Conservation (phyloP, 495 filamentous ascomycete genomes). For the Xanthoparmelia taractica region DNA sequence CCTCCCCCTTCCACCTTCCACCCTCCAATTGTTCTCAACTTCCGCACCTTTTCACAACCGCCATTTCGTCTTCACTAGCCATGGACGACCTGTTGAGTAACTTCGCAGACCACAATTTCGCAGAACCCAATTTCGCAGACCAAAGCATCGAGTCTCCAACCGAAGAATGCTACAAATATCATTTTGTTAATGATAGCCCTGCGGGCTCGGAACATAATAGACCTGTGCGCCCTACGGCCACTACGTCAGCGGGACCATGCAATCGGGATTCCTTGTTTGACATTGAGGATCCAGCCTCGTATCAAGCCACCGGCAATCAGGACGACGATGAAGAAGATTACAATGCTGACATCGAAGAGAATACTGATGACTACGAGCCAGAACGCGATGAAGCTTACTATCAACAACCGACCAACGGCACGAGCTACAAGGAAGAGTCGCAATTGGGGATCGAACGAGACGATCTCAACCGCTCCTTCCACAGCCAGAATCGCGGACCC, state of each 20-base stretch:
- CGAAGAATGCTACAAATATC: not conserved
- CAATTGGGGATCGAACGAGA: not conserved
- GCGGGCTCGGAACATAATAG: not conserved
- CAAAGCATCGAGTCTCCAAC: not conserved
- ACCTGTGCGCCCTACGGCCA: not conserved
- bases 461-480: not conserved
- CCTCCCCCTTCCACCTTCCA: not conserved
- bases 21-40: not conserved
- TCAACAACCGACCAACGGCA: not conserved
- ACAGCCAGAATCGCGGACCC: not conserved
- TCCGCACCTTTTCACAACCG: not conserved
- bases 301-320: not conserved
- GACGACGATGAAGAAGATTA: not conserved
- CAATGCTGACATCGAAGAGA: not conserved
- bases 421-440: not conserved
- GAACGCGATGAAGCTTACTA: not conserved
- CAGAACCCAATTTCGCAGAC: too few species aligned
- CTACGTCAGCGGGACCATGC: not conserved
- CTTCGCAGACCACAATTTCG: not conserved
- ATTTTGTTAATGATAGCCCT: not conserved
- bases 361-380: not conserved
- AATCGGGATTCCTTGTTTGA: not conserved
- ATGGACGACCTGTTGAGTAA: not conserved
- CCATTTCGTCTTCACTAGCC: not conserved
- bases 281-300: not conserved